Conservation (phyloP, 257 asterid genomes). For the Mitragyna speciosa region DNA sequence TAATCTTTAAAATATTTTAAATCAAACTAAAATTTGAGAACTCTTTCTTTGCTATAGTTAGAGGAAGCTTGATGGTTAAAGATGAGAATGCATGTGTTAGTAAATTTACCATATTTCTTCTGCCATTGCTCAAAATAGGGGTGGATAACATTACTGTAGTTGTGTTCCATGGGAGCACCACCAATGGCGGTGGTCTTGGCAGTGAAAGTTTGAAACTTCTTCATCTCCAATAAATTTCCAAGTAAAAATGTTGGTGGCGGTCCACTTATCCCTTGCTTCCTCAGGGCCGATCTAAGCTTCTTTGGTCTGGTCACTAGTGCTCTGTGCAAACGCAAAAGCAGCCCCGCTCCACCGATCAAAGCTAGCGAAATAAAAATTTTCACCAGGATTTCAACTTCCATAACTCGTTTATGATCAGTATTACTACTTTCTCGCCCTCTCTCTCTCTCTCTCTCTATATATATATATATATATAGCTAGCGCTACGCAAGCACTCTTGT, state of each 20-base stretch:
- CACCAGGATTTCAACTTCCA: not conserved
- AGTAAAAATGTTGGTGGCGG: constrained; percentile 49
- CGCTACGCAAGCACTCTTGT: not conserved
- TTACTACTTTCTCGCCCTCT: too few relatives aligned
- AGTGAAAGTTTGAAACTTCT: constrained; percentile 33
- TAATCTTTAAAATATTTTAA: too few relatives aligned
- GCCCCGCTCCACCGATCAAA: constrained; percentile 1
- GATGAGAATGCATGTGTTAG: not conserved
- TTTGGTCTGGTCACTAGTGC: constrained; percentile 36
- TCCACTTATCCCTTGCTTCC: constrained; percentile 56
- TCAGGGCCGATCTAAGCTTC: constrained; percentile 30
- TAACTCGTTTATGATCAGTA: not conserved
- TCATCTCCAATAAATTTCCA: constrained; percentile 57
- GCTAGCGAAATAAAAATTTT: not conserved
- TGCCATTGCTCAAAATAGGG: constrained; percentile 50
- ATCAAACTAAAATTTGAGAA: too few relatives aligned
- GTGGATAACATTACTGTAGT: constrained; percentile 34
- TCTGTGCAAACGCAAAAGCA: constrained; percentile 22
- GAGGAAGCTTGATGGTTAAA: not conserved
- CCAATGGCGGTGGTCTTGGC: not conserved
- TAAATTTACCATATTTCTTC: constrained; percentile 41
- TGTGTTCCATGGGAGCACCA: constrained; percentile 32
- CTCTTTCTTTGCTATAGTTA: not conserved
- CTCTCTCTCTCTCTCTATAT: not conserved
- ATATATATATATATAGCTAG: too few relatives aligned